phyloP scores from a whole-genome alignment of 2,329 filamentous ascomycete species.

The Aureobasidium sp. region DNA sequence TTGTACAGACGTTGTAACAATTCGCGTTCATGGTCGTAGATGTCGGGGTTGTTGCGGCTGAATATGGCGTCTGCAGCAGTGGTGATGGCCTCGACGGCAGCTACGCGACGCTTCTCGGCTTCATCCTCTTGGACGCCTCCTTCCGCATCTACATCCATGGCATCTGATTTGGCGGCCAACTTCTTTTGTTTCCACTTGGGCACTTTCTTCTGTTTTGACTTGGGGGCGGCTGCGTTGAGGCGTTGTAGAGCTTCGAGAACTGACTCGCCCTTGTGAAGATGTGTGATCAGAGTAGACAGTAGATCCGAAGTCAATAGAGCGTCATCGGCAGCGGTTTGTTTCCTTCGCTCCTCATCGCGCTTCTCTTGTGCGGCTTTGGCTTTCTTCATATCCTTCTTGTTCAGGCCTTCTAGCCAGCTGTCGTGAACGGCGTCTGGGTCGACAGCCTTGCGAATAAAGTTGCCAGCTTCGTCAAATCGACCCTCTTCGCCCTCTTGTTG shows the following conservation, averaged over 20 bases:
- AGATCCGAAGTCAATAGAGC: constrained; percentile 64
- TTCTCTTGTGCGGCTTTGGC: constrained; percentile 82
- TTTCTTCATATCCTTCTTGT: constrained; percentile 85
- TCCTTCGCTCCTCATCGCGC: constrained; percentile 66
- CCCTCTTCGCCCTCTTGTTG: constrained; percentile 84
- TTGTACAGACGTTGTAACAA: constrained; percentile 72
- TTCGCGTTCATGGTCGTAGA: constrained; percentile 86
- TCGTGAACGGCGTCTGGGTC: constrained; percentile 90
- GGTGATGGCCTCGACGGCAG: constrained; percentile 73
- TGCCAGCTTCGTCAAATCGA: constrained; percentile 80
- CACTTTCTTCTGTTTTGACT: constrained; percentile 44
- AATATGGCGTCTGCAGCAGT: constrained; percentile 83
- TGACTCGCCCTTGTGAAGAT: constrained; percentile 74
- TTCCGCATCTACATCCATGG: constrained; percentile 60
- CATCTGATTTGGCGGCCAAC: constrained; percentile 35
- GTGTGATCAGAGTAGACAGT: constrained; percentile 60
- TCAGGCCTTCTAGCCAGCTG: constrained; percentile 83
- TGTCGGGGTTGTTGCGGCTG: constrained; percentile 72
- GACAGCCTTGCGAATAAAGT: constrained; percentile 79
- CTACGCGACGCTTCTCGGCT: constrained; percentile 59
- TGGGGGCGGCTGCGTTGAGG: constrained; percentile 42
- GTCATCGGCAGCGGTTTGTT: constrained; percentile 66
- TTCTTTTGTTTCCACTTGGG: constrained; percentile 52
- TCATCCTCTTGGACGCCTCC: constrained; percentile 47
- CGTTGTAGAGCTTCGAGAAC: constrained; percentile 79